Percentiles rank a stretch among this genome's conserved stretches.
These are phyloP conservation scores for Aspergillus pseudotamarii DNA, from an alignment of 2,329 filamentous ascomycete genomes.

Conservation along the genomic window DNA sequence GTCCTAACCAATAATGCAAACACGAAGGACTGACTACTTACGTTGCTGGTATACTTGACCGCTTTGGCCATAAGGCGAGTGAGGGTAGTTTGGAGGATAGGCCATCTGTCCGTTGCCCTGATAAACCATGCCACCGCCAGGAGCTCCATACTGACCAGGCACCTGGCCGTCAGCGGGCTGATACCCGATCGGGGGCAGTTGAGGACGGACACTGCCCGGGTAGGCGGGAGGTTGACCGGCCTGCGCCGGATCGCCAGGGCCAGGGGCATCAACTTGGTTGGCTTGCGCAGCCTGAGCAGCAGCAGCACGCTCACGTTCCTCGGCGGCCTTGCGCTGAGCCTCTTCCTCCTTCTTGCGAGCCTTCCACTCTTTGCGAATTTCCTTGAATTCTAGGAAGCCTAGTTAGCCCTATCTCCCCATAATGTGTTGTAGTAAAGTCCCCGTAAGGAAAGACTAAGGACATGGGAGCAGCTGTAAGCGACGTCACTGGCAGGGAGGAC, in stretches of 20 bases:
- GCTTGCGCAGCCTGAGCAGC: conserved; percentile 55
- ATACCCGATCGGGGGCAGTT: conserved; percentile 76
- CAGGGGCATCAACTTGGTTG: conserved; percentile 49
- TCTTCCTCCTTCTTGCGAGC: conserved; percentile 99
- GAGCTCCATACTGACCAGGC: conserved; percentile 66
- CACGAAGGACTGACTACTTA: conserved; percentile 43
- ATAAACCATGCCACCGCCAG: conserved; percentile 52
- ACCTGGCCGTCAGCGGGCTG: conserved; percentile 60
- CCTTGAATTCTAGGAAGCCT: conserved; percentile 80
- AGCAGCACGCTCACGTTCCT: conserved; percentile 74
- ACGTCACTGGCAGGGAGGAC: conserved; percentile 13
- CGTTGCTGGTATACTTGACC: conserved; percentile 55
- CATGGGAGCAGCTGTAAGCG: not conserved
- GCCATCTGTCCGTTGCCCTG: conserved; percentile 52
- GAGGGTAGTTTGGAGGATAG: conserved; percentile 52
- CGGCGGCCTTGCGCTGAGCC: conserved; percentile 81
- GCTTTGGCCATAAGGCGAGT: conserved; percentile 54
- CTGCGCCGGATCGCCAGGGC: conserved; percentile 52
- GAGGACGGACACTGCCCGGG: conserved; percentile 58
- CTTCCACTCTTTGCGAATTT: conserved; percentile 99
- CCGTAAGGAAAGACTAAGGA: not conserved
- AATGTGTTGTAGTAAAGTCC: not conserved
- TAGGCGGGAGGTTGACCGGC: conserved; percentile 48
- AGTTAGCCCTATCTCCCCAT: conserved; percentile 19
- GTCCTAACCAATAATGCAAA: conserved; percentile 25